Percentiles rank a stretch among this genome's conserved stretches.
Conservation (phyloP, 1,139 yeast species). For the Eremothecium sinecaudum region DNA sequence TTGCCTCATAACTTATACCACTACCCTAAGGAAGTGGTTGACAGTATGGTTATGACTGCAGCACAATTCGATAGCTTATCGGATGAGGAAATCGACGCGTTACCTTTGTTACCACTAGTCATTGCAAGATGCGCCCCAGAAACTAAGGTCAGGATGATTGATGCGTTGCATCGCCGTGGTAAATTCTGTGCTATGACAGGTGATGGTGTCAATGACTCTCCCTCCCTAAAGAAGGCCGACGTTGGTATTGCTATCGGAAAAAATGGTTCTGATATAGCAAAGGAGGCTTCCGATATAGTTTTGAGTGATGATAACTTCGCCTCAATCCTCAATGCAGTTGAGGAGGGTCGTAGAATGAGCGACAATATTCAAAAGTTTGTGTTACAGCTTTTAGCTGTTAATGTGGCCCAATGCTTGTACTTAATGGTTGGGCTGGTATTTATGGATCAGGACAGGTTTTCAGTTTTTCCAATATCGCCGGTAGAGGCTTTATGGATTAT, state of each 20-base stretch:
- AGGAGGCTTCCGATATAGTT: constrained; percentile 98
- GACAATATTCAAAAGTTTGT: constrained; percentile 89
- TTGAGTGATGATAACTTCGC: constrained; percentile 93
- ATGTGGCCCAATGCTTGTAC: constrained; percentile 82
- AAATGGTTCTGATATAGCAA: constrained; percentile 96
- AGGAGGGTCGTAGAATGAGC: constrained; percentile 95
- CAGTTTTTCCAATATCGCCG: constrained; percentile 73
- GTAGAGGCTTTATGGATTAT: constrained; percentile 98
- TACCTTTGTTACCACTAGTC: constrained; percentile 74
- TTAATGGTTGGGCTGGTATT: constrained; percentile 62
- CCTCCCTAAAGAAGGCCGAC: constrained; percentile 94
- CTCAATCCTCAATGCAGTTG: constrained; percentile 84
- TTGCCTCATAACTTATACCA: constrained; percentile 61
- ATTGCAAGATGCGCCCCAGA: constrained; percentile 97
- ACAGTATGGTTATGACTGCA: constrained; percentile 70
- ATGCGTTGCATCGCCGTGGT: constrained; percentile 84
- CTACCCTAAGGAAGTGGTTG: constrained; percentile 60
- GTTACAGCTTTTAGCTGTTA: constrained; percentile 88
- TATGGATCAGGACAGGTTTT: constrained; percentile 70
- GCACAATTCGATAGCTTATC: constrained; percentile 64
- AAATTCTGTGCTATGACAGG: constrained; percentile 99
- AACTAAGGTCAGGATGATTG: constrained; percentile 85
- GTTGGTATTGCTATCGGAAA: constrained; percentile 97
- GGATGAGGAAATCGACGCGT: constrained; percentile 59
- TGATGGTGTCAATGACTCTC: constrained; percentile 98